Evolutionary conservation across 345 rosid species (phyloP).

Genomic region (Eucalyptus coolabah): DNA sequence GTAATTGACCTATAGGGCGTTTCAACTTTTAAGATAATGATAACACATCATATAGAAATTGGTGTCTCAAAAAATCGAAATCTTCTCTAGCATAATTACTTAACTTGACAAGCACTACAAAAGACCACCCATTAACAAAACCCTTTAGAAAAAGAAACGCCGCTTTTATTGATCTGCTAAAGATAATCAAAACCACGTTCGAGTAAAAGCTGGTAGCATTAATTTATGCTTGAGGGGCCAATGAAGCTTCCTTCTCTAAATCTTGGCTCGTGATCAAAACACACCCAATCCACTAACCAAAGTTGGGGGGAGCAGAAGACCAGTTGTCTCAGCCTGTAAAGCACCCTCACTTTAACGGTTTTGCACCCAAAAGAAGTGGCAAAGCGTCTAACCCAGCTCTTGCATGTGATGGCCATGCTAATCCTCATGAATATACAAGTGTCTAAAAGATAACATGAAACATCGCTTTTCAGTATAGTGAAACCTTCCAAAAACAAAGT

Average conservation of each 20-base stretch:
- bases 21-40: not conserved
- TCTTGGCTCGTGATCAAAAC: not conserved
- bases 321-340: not conserved
- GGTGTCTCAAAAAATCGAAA: not conserved
- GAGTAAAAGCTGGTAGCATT: not conserved
- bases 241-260: not conserved
- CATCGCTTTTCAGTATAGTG: not conserved
- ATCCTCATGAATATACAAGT: not conserved
- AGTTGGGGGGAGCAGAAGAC: not conserved
- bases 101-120: not conserved
- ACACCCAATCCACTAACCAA: not conserved
- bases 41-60: not conserved
- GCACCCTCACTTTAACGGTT: not conserved
- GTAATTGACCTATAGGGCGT: not conserved
- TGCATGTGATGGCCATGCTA: not conserved
- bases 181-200: not conserved
- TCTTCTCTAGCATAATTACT: not conserved
- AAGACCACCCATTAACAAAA: not conserved
- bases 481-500: not conserved
- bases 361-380: not conserved
- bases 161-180: not conserved
- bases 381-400: not conserved
- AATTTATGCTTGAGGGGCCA: not conserved
- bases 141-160: not conserved
- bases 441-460: not conserved